phyloP scores from a whole-genome alignment of 768 basidiomycete genomes.

The Kwoniella sp. region DNA sequence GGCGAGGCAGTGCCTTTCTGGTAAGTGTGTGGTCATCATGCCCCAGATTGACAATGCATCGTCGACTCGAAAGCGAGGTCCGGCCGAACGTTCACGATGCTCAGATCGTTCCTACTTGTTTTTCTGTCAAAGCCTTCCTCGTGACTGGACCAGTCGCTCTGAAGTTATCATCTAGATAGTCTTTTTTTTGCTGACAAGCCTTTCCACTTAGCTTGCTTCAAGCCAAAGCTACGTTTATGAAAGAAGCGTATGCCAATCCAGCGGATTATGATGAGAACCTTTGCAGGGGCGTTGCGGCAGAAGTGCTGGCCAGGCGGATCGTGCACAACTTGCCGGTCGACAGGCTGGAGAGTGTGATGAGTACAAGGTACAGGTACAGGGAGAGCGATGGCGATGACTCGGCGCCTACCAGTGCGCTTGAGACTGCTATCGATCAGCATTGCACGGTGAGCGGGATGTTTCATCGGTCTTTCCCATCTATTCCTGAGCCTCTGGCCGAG shows the following conservation, averaged over 20 bases:
- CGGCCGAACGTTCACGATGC: no score
- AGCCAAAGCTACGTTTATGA: constrained; percentile 71
- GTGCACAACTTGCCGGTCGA: constrained; percentile 72
- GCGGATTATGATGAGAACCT: constrained; percentile 85
- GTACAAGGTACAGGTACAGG: constrained; percentile 71
- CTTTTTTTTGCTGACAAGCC: no score
- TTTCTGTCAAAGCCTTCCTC: not conserved
- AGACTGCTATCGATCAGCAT: constrained; percentile 88
- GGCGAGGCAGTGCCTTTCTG: constrained; percentile 68
- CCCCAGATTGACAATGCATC: no score
- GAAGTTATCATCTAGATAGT: no score
- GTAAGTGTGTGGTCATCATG: constrained; percentile 29
- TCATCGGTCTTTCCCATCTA: constrained; percentile 3
- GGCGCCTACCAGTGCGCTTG: constrained; percentile 63
- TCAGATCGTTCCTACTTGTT: no score
- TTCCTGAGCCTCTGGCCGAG: no score
- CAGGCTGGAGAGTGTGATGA: constrained; percentile 70
- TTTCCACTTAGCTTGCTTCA: constrained; percentile 28
- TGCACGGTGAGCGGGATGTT: constrained; percentile 62
- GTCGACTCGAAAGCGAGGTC: no score
- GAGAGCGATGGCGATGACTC: constrained; percentile 71
- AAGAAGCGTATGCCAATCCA: constrained; percentile 76
- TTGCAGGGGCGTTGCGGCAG: constrained; percentile 67
- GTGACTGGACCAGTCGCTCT: no score
- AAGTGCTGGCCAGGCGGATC: constrained; percentile 59